Evolutionary conservation across 805 yeast genomes (phyloP).

Genomic region (Dipodascus geniculatus): DNA sequence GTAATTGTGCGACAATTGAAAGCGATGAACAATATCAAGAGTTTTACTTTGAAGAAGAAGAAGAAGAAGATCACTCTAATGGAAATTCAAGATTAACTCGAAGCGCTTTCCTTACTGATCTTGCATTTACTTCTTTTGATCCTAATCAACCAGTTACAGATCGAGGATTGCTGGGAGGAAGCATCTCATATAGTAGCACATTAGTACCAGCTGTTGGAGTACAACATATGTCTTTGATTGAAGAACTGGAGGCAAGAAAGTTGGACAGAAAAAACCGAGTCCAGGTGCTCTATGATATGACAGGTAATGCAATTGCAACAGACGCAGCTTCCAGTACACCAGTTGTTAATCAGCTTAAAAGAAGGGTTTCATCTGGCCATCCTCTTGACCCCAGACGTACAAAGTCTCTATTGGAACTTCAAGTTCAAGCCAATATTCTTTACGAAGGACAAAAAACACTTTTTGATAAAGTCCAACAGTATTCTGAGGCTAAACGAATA

Average conservation of each 20-base stretch:
- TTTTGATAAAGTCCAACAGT: constrained; percentile 9
- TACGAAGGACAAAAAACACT: constrained; percentile 20
- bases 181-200: not conserved
- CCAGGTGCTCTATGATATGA: constrained; percentile 9
- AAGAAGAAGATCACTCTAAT: not conserved
- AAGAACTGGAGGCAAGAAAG: constrained; percentile 27
- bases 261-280: constrained; percentile 20
- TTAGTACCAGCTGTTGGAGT: constrained; percentile 5
- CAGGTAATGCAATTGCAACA: constrained; percentile 5
- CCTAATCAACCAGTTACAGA: not conserved
- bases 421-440: constrained; percentile 20
- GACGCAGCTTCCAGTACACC: constrained; percentile 15
- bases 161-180: not conserved
- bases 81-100: constrained; percentile 3
- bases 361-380: constrained; percentile 10
- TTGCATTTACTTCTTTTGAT: not conserved
- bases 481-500: not conserved
- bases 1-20: constrained; percentile 1
- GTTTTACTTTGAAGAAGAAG: not conserved
- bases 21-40: constrained; percentile 3
- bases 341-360: not conserved
- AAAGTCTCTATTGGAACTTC: constrained; percentile 22
- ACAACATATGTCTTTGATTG: constrained; percentile 25
- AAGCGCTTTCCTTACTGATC: constrained; percentile 11
- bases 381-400: constrained; percentile 19